Base-by-base conservation (phyloP, 2,329 filamentous ascomycete genomes). In the Talaromyces sp. region DNA sequence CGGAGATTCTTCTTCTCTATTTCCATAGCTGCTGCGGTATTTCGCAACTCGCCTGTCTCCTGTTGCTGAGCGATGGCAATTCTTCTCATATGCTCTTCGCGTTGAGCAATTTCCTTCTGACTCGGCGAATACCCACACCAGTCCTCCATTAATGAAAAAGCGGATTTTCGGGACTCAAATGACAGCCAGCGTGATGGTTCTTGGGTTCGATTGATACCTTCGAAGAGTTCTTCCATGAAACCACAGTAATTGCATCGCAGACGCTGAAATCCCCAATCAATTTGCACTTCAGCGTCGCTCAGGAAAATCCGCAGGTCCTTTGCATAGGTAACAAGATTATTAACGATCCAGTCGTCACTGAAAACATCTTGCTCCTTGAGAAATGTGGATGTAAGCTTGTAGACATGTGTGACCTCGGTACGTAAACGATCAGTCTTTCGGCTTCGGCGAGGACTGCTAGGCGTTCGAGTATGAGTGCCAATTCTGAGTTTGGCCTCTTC, bases 111-210 rank as follows among this genome's bases (percentile, higher is more conserved):
- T 66, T 96, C 90, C 14, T 80, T 82, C 72, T 96, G 92, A 66
- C 97, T 96, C 0, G 93, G 92, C 7, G 93, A 96, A 73, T 96
- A 97, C 2, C 95, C 95, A 73, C 95, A 99, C 96, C 96, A 99
- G 66, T 98, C 94, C 76, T 99, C 95, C 93, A 99, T 98, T 55
- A 99, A 79, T 0, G 93, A 89, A 72, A 99, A 99, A 0, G 94
- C 90, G 5, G 95, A 97, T 73, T 97, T 96, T 47, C 96, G 85
- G 12, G 93, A 91, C 73, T 99, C 95, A 70, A 99, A 99, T 0
- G 95, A 93, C 86, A 99, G 95, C 94, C 95, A 99, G 34, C 92
- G 85, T 4, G 91, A 89, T 1, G 92, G 90, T 63, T 97, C 91
- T 64, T 87, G 88, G 0, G 92, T 92, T 57, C 88, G 85, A 68